Conservation (phyloP, 2,329 filamentous ascomycete genomes). For the Clarireedia sp. region DNA sequence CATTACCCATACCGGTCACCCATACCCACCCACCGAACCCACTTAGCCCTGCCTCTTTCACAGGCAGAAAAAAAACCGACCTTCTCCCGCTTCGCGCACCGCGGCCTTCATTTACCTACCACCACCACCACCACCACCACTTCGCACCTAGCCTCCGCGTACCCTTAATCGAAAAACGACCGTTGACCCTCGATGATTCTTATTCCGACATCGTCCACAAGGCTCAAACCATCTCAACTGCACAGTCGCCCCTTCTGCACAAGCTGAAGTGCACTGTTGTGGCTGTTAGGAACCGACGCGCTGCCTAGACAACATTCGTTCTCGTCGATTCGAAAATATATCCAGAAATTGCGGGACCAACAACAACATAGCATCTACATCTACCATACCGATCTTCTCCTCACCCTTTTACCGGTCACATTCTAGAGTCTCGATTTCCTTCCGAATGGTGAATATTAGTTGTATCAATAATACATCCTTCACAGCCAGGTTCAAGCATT, state of each 20-base stretch:
- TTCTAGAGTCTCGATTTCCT: not conserved
- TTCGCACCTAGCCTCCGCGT: too few species aligned
- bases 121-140: too few species aligned
- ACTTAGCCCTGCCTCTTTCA: too few species aligned
- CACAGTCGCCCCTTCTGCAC: not conserved
- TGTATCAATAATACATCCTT: not conserved
- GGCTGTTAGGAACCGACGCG: not conserved
- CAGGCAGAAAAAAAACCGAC: too few species aligned
- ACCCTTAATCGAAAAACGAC: too few species aligned
- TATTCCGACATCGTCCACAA: too few species aligned
- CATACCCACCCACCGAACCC: too few species aligned
- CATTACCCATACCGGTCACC: too few species aligned
- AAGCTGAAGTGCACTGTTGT: not conserved
- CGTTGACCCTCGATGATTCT: too few species aligned
- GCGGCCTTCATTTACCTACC: too few species aligned
- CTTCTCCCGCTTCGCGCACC: too few species aligned
- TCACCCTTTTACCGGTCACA: not conserved
- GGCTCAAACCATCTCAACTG: too few species aligned
- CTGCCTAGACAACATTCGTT: not conserved
- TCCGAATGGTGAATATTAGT: conserved; percentile 3
- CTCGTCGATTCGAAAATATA: not conserved
- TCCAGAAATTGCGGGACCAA: not conserved
- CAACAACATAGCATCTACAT: not conserved
- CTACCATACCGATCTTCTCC: not conserved
- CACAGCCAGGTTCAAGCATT: not conserved